Base-by-base conservation (phyloP, 2,329 filamentous ascomycete species). In the Aspergillus sp. region DNA sequence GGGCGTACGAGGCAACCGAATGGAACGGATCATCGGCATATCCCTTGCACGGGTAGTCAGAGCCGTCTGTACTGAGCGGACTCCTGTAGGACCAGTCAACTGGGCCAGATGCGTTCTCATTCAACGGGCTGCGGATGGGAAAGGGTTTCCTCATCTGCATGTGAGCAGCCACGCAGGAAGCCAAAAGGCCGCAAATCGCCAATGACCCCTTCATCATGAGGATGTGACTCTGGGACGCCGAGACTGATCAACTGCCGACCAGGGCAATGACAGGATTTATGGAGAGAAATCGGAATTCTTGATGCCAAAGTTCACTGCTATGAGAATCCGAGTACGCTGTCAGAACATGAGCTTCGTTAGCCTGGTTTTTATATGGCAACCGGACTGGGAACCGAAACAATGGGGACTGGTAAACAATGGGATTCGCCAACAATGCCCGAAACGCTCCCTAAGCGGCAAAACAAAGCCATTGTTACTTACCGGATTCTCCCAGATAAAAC, bases 31-130 rank as follows among this genome's bases (percentile, higher is more conserved):
- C 68, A 3, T 55, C 42, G 37, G 72, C 68, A 33, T 76, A 75
- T 8, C 79, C 78, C 65, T 86, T 86, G 72, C 84, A 91, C 4
- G 83, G 80, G 56, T 75, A 91, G 59, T 86, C 72, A 37, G 68
- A 66, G 15, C 80, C 79, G 15, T 49, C 48, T 2, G 66, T 51
- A 2, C 60, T 52, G 29, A 91, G 68, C 2, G 84, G 84, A 11
- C 69, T 68, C 22, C 77, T 83, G 64, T 85, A 84, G 46, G 72
- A 74, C 64, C 81, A 85, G 63, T 88, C 81, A 52, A 75, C 68
- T 34, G 69, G 58, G 34, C 61, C 60, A 8, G 48, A 42, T 22
- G 56, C 58, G 26, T 64, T 53, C 12, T 65, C 63, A 43, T 74
- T 67, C 28, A 66, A 55, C 32, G 66, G 67, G 45, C 65, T 70